These are phyloP conservation scores for Mycena rebaudengoi DNA, from an alignment of 768 basidiomycete species.

Conservation along the genomic window DNA sequence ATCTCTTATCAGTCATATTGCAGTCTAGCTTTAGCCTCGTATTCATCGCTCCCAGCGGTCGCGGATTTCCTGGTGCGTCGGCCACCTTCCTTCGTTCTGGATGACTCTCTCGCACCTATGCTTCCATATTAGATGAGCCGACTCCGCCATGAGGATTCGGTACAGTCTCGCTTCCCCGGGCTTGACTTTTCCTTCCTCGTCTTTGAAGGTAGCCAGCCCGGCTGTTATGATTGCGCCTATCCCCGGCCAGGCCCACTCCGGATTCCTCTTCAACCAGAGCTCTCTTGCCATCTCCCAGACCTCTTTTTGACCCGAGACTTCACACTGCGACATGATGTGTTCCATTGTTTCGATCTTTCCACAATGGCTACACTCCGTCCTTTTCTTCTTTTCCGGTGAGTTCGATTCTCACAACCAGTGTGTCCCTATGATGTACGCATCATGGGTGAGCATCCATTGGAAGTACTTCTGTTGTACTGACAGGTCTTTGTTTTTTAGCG, in stretches of 20 bases:
- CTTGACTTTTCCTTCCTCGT: neutral
- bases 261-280: neutral
- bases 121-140: conserved; percentile 32
- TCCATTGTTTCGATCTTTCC: conserved; percentile 20
- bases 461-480: neutral
- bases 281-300: conserved; percentile 1
- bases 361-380: conserved; percentile 20
- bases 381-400: neutral
- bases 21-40: conserved; percentile 6
- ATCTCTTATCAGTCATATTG: conserved; percentile 1
- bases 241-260: neutral
- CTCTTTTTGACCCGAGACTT: conserved; percentile 19
- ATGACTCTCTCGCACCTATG: conserved; percentile 27
- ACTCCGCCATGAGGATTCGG: conserved; percentile 25
- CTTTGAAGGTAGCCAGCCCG: neutral
- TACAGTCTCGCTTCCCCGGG: conserved; percentile 10
- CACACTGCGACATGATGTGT: conserved; percentile 32
- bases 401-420: conserved; percentile 19
- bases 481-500: conserved; percentile 19
- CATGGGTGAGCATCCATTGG: conserved; percentile 29
- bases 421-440: conserved; percentile 26
- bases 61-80: neutral
- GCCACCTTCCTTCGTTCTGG: neutral
- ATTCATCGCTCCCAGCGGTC: conserved; percentile 27
- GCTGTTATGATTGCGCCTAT: neutral